phyloP scores from a whole-genome alignment of 805 yeast genomes.

The Lipomyces yamanashiensis region DNA sequence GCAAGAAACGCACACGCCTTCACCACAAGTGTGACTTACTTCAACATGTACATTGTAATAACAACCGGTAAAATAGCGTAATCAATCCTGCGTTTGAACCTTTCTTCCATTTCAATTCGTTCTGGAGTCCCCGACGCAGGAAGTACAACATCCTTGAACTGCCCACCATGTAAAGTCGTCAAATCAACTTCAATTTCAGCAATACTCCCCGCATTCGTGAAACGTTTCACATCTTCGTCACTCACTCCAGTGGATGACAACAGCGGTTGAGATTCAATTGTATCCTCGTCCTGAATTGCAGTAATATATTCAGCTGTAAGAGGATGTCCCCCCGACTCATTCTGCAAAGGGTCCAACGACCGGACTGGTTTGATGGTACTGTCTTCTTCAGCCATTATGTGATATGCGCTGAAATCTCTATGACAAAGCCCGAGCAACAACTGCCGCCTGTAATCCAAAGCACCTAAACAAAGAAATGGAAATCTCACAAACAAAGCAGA shows the following conservation, averaged over 20 bases:
- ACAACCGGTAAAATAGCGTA: constrained; percentile 56
- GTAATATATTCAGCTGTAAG: background rate
- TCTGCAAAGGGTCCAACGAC: background rate
- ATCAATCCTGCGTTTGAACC: constrained; percentile 55
- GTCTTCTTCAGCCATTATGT: background rate
- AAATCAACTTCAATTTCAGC: constrained; percentile 19
- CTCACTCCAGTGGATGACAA: background rate
- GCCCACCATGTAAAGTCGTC: constrained; percentile 19
- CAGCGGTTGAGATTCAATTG: constrained; percentile 5
- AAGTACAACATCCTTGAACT: constrained; percentile 36
- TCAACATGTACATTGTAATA: constrained; percentile 56
- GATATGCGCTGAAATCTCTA: background rate
- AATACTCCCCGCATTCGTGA: background rate
- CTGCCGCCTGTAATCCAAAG: too few relatives aligned
- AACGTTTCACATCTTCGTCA: constrained; percentile 10
- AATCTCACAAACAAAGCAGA: too few relatives aligned
- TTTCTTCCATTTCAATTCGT: constrained; percentile 48
- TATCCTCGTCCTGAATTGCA: background rate
- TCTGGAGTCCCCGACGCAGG: constrained; percentile 48
- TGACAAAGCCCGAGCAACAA: too few relatives aligned
- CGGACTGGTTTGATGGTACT: background rate
- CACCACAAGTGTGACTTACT: constrained; percentile 33
- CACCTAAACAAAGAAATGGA: too few relatives aligned
- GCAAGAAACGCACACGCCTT: background rate
- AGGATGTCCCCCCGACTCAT: background rate